Evolutionary conservation across 768 basidiomycete species (phyloP), one percentile per base, ranked within the genome.

Genomic region (Agaricus subrufescens): DNA sequence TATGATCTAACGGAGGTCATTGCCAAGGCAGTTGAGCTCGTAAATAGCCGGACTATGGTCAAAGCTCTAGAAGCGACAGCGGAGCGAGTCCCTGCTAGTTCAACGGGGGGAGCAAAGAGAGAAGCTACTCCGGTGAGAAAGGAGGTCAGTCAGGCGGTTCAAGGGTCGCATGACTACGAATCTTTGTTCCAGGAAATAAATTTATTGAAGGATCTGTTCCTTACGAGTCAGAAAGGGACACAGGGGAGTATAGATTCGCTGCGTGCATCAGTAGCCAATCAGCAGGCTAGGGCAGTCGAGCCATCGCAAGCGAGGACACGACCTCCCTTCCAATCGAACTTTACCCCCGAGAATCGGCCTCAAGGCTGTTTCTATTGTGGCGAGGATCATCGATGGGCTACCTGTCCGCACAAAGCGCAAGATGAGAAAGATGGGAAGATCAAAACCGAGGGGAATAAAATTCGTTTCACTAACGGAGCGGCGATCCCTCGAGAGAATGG

Each of bases 291-390:
- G 19, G 19, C 19, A 19, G 19, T 19, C 19, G 19, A 44, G 42
- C 42, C 42, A 44, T 44, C 25, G 42, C 42, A 44, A 48, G 6
- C 23, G 19, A 30, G 46, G 15, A 27, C 46, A 3, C 9, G 7
- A 27, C 11, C 19, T 19, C 19, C 19, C 19, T 19, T 19, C 19
- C 19, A 19, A 19, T 19, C 19, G 19, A 19, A 19, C 19, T 19
- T 19, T 19, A 19, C 19, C 19, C 19, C 19, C 1, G 19, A 29
- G 26, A 12, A 8, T 31, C 11, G 6, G n/a, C 29, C n/a, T 47
- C 31, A 50, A 37, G 27, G 10, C 52, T 57, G 40, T 38, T 57
- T 46, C 46, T 57, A 50, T 27, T 8, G n/a, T 29, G 29, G 45
- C 2, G 12, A 31, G 7, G 47, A 43, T 4, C 50, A 57, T 38